Evolutionary conservation across 2,329 filamentous ascomycete genomes (phyloP).

Genomic region (Pseudocercospora fijiensis): DNA sequence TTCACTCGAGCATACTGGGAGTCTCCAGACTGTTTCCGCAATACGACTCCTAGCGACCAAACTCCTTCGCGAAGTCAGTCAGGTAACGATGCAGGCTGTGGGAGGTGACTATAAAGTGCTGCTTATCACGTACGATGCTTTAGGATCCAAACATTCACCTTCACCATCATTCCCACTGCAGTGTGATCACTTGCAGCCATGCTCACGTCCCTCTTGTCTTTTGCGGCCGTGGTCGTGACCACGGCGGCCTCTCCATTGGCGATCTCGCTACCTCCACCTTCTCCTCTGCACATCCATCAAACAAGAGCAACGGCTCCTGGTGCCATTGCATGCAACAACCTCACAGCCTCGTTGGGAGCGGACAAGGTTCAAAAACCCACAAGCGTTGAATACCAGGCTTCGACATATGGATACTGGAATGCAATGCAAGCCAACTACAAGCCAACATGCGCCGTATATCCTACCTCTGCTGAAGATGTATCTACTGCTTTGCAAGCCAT

Average conservation of each 20-base stretch:
- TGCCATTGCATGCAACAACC: conserved; percentile 9
- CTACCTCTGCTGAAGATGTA: conserved; percentile 13
- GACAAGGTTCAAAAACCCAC: conserved; percentile 8
- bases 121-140: no score
- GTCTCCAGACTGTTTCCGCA: no score
- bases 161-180: no score
- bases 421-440: conserved; percentile 9
- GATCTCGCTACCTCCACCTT: neutral
- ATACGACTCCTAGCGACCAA: no score
- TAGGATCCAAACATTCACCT: no score
- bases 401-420: conserved; percentile 13
- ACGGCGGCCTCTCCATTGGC: neutral
- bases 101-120: no score
- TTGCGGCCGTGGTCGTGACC: neutral
- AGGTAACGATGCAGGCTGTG: no score
- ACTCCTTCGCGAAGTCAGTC: no score
- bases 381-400: conserved; percentile 8
- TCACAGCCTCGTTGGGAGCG: neutral
- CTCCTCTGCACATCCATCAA: neutral
- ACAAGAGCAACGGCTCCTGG: conserved; percentile 8
- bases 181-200: neutral
- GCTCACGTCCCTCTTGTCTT: neutral
- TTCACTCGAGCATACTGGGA: no score
- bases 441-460: conserved; percentile 15
- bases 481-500: conserved; percentile 12